These are phyloP conservation scores for Byssochlamys sp. DNA, from an alignment of 2,329 filamentous ascomycete species.

Conservation along the genomic window DNA sequence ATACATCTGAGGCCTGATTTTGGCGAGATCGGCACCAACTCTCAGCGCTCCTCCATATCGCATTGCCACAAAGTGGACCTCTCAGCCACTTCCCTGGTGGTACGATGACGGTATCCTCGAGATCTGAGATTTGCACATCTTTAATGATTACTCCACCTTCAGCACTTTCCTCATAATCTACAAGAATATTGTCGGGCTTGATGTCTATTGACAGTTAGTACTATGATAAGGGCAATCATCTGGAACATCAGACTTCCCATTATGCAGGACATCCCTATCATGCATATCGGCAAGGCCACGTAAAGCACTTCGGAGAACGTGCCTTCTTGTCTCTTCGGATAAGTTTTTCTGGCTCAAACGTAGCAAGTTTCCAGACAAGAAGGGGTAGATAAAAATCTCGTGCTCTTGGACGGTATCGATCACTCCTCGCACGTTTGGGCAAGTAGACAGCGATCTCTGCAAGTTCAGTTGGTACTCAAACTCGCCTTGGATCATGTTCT, in stretches of 20 bases:
- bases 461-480: slow-evolving; percentile 21
- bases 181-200: slow-evolving; percentile 28
- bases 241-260: slow-evolving; percentile 12
- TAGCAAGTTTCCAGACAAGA: slow-evolving; percentile 11
- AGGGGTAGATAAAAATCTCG: slow-evolving; percentile 14
- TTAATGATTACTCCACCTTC: slow-evolving; percentile 11
- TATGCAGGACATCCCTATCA: slow-evolving; percentile 23
- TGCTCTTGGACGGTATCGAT: slow-evolving; percentile 14
- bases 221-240: not conserved
- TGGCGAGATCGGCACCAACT: slow-evolving; percentile 21
- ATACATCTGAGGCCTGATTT: slow-evolving; percentile 25
- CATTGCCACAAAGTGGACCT: slow-evolving; percentile 21
- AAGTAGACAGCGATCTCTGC: slow-evolving; percentile 15
- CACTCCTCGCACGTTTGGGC: slow-evolving; percentile 18
- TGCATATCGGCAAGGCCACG: slow-evolving; percentile 25
- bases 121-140: slow-evolving; percentile 20
- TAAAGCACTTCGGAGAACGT: slow-evolving; percentile 11
- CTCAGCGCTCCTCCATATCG: slow-evolving; percentile 28
- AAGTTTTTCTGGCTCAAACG: slow-evolving; percentile 8
- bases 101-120: slow-evolving; percentile 21
- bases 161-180: slow-evolving; percentile 21
- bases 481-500: slow-evolving; percentile 21
- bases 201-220: slow-evolving; percentile 17
- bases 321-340: slow-evolving; percentile 2
- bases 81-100: slow-evolving; percentile 15